Evolutionary conservation across 495 filamentous ascomycete species (phyloP), one percentile per base, ranked within the genome.

Genomic region (Xylaria grammica): DNA sequence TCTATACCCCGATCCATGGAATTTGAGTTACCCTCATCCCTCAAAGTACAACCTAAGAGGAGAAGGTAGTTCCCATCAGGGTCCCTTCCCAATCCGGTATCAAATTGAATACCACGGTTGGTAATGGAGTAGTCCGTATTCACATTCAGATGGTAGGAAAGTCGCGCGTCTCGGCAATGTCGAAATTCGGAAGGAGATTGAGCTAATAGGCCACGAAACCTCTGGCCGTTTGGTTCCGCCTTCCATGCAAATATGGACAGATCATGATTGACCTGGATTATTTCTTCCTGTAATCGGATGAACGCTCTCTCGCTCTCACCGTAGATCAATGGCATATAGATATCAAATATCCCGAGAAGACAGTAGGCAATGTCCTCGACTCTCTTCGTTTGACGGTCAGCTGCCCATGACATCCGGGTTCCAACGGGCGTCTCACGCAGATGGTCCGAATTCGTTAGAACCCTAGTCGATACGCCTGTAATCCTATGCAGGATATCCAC

Each of bases 341-440:
- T 63, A 26, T 69, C 66, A 20, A 70, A 70, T 15, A 74, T 67
- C 1, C 72, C 72, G 15, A 74, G 20, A 10, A 74, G 54, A 36
- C 52, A 71, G 29, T 74, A 74, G 17, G 72, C 72, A 8, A 55
- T 62, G 20, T 74, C 72, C 40, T 74, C 64, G 5, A 61, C 60
- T 20, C 71, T 46, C 3, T 62, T 75, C n/a, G 74, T 76, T 46
- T 60, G 34, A 29, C 76, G 56, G 24, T 54, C 62, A 8, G 76
- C 68, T 17, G 73, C 70, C 76, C 76, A 78, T 9, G 69, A 69
- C 76, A 78, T 77, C 6, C 62, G 57, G 40, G 36, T 60, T 5
- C 54, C 61, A 1, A 67, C 49, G 15, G 65, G 30, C n/a, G 60
- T 36, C 1, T 30, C 34, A 7, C n/a, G 22, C 3, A 67, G 34